Evolutionary conservation across 176 grass and related monocot genomes (phyloP).

Genomic region (Calamus simplicifolius): DNA sequence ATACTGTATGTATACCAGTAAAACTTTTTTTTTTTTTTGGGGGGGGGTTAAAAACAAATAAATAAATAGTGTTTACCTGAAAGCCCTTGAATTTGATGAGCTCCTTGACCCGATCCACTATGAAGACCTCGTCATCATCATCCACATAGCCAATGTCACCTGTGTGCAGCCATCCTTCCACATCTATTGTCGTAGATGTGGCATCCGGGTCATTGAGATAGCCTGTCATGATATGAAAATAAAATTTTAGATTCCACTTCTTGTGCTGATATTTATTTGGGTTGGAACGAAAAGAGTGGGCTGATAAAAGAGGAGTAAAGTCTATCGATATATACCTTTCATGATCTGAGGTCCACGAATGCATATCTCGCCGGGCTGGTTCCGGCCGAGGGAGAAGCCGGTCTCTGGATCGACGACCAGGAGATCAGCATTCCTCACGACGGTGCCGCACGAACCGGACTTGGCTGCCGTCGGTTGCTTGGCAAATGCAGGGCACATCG

Average conservation of each 20-base stretch:
- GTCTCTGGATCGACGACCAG: conserved; percentile 83
- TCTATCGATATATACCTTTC: conserved; percentile 49
- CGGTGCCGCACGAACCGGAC: conserved; percentile 73
- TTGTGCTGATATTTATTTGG: no score
- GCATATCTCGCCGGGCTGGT: conserved; percentile 84
- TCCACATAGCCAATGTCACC: conserved; percentile 84
- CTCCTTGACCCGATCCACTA: conserved; percentile 96
- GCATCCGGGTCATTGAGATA: conserved; percentile 77
- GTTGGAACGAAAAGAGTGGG: no score
- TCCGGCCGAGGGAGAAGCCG: conserved; percentile 53
- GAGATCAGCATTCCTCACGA: conserved; percentile 84
- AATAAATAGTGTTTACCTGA: conserved; percentile 39
- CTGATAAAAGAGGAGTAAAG: no score
- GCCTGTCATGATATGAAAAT: conserved; percentile 28
- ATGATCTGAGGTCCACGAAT: conserved; percentile 96
- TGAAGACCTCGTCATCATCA: conserved; percentile 90
- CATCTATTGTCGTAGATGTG: conserved; percentile 61
- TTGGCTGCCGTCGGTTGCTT: conserved; percentile 61
- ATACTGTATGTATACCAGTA: no score
- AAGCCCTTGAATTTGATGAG: conserved; percentile 98
- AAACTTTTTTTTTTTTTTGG: no score
- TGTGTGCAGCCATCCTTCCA: conserved; percentile 86
- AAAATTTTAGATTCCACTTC: no score
- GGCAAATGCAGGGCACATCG: conserved; percentile 86
- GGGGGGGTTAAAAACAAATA: no score